These are phyloP conservation scores for Dryadomyces sulphureus DNA, from an alignment of 2,329 filamentous ascomycete species.

Conservation along the genomic window DNA sequence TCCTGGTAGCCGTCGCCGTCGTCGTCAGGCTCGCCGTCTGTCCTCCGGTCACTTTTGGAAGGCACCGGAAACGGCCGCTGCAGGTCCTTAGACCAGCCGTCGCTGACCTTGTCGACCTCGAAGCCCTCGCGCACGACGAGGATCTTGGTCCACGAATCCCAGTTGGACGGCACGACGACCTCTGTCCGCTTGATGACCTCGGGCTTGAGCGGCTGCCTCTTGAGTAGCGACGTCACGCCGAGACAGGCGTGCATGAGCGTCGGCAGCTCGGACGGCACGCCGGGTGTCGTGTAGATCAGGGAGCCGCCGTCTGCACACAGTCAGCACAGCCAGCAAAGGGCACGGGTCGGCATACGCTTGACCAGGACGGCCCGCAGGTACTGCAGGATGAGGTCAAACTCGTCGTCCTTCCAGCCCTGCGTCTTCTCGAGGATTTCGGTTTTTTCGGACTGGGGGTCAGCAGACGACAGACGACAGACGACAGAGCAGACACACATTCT, in stretches of 20 bases:
- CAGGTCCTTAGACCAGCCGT: slow-evolving; percentile 75
- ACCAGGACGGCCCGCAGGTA: slow-evolving; percentile 80
- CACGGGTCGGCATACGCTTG: slow-evolving; percentile 47
- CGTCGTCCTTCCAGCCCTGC: slow-evolving; percentile 85
- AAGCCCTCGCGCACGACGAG: slow-evolving; percentile 82
- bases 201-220: slow-evolving; percentile 65
- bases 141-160: slow-evolving; percentile 98
- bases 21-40: slow-evolving; percentile 3
- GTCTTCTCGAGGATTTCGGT: slow-evolving; percentile 85
- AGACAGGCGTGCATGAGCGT: slow-evolving; percentile 73
- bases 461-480: slow-evolving; percentile 11
- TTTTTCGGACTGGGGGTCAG: slow-evolving; percentile 52
- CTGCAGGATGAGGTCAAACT: slow-evolving; percentile 92
- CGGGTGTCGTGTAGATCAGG: slow-evolving; percentile 71
- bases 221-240: slow-evolving; percentile 70
- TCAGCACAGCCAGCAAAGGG: slow-evolving; percentile 11
- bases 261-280: slow-evolving; percentile 61
- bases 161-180: slow-evolving; percentile 87
- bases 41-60: neutral
- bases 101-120: slow-evolving; percentile 74
- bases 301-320: slow-evolving; percentile 55
- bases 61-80: slow-evolving; percentile 36
- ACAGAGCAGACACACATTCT: slow-evolving; percentile 50
- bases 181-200: slow-evolving; percentile 91
- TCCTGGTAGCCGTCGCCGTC: slow-evolving; percentile 14